phyloP scores from a whole-genome alignment of 2,329 filamentous ascomycete species.

The Monosporascus cannonballus region DNA sequence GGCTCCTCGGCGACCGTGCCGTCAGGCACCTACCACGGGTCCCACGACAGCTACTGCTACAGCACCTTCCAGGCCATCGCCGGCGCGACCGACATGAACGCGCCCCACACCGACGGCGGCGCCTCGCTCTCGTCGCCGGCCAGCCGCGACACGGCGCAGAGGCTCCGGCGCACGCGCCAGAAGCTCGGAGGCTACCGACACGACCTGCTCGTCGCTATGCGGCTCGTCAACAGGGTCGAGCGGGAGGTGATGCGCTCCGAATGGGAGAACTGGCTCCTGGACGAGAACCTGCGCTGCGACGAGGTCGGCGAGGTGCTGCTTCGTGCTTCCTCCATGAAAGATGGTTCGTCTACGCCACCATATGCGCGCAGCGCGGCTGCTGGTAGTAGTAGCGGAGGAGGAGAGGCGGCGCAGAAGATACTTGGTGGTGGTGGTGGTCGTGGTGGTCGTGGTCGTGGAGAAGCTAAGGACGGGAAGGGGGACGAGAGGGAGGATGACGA shows the following conservation, averaged over 20 bases:
- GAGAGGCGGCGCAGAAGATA: constrained; percentile 25
- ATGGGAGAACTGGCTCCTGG: constrained; percentile 87
- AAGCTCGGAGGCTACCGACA: constrained; percentile 79
- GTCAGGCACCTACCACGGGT: constrained; percentile 18
- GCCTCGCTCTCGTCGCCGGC: constrained; percentile 38
- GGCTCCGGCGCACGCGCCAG: constrained; percentile 75
- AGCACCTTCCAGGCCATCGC: constrained; percentile 55
- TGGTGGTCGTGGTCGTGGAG: constrained; percentile 24
- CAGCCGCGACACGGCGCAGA: constrained; percentile 51
- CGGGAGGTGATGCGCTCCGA: constrained; percentile 78
- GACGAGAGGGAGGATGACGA: constrained; percentile 7
- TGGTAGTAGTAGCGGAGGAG: constrained; percentile 3
- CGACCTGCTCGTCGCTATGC: constrained; percentile 83
- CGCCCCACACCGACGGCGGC: constrained; percentile 47
- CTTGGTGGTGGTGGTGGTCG: constrained; percentile 22
- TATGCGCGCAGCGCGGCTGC: constrained; percentile 2
- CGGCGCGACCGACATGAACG: constrained; percentile 52
- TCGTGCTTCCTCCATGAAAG: constrained; percentile 31
- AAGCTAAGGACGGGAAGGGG: constrained; percentile 9
- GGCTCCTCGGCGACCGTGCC: constrained; percentile 28
- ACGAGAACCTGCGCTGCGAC: constrained; percentile 72
- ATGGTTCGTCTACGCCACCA: constrained; percentile 15
- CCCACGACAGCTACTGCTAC: constrained; percentile 49
- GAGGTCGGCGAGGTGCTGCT: constrained; percentile 45
- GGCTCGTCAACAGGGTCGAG: constrained; percentile 85